Percentiles rank a stretch among this genome's conserved stretches.
Conservation (phyloP, 73 alveolate species). For the Durusdinium trenchii region DNA sequence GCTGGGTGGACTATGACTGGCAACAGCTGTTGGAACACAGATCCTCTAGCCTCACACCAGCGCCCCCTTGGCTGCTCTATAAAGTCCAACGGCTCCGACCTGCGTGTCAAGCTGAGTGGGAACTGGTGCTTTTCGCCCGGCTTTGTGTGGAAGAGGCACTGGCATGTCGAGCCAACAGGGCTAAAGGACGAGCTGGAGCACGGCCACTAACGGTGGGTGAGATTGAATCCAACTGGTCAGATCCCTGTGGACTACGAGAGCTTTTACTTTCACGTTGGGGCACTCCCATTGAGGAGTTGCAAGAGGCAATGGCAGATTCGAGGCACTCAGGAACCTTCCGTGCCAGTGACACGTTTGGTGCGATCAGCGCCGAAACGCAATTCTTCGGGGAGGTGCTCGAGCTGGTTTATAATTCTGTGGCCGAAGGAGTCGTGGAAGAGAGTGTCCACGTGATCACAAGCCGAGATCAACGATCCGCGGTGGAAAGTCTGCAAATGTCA, state of each 20-base stretch:
- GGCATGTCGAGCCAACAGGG: conserved; percentile 79
- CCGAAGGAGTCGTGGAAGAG: conserved; percentile 47
- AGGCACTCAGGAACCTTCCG: no score
- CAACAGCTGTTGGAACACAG: conserved; percentile 62
- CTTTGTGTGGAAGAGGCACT: conserved; percentile 85
- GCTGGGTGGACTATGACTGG: conserved; percentile 93
- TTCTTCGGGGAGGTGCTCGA: conserved; percentile 66
- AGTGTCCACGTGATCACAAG: conserved; percentile 63
- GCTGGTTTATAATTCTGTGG: conserved; percentile 49
- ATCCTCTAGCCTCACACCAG: conserved; percentile 50
- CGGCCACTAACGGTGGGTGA: conserved; percentile 90
- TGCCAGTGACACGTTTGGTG: not conserved
- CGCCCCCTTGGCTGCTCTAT: conserved; percentile 86
- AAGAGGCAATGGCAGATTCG: conserved; percentile 81
- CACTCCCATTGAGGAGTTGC: conserved; percentile 32
- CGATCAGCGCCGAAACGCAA: not conserved
- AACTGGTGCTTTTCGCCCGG: conserved; percentile 46
- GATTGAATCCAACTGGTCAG: conserved; percentile 82
- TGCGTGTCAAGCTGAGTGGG: conserved; percentile 87
- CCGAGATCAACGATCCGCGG: conserved; percentile 65
- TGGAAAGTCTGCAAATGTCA: conserved; percentile 33
- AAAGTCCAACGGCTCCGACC: conserved; percentile 70
- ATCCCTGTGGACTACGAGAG: conserved; percentile 51
- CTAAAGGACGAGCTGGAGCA: conserved; percentile 73
- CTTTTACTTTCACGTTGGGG: conserved; percentile 70